phyloP scores from a whole-genome alignment of 2,329 filamentous ascomycete species.

The Byssochlamys sp. region DNA sequence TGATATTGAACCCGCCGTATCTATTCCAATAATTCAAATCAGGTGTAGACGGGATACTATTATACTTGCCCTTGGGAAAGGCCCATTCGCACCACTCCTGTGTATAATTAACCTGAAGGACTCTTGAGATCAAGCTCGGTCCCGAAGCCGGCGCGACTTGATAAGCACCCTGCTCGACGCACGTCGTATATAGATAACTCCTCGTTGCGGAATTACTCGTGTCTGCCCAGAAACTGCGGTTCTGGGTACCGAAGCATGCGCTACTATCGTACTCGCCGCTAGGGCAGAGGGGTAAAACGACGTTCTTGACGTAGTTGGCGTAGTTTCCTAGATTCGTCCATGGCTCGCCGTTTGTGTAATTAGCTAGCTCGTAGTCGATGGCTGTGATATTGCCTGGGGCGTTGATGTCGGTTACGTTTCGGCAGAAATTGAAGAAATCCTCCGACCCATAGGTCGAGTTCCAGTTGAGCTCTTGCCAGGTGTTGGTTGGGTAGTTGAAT shows the following conservation, averaged over 20 bases:
- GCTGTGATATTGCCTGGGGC: background rate
- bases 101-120: background rate
- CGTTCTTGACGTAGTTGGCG: background rate
- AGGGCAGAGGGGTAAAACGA: background rate
- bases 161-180: background rate
- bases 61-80: background rate
- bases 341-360: background rate
- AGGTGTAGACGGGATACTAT: background rate
- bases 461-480: background rate
- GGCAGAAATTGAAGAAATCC: background rate
- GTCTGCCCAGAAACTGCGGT: background rate
- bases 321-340: background rate
- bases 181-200: background rate
- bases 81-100: background rate
- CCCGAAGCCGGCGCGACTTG: background rate
- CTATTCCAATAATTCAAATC: background rate
- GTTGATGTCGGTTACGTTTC: background rate
- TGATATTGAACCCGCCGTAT: background rate
- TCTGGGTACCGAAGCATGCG: background rate
- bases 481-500: background rate
- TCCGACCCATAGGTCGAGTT: background rate
- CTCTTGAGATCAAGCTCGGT: background rate
- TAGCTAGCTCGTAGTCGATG: background rate
- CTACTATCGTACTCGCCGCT: background rate
- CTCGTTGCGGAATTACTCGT: background rate